Percentiles rank a stretch among this genome's conserved stretches.
Conservation (phyloP, 2,329 filamentous ascomycete species). For the Clonostachys rosea region DNA sequence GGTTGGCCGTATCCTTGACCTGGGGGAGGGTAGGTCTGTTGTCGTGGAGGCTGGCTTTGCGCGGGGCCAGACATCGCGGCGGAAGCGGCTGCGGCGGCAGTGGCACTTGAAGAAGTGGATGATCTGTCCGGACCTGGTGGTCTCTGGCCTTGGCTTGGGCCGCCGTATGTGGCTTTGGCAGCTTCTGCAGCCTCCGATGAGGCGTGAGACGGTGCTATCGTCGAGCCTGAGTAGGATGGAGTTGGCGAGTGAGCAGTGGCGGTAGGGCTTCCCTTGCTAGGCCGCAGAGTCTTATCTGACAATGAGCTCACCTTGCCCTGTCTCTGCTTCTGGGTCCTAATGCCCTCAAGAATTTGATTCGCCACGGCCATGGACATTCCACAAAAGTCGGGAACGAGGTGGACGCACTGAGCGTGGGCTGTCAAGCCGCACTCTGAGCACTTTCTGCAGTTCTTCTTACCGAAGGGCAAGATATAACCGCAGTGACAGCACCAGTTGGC, state of each 20-base stretch:
- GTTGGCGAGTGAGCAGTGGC: constrained; percentile 29
- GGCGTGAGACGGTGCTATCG: constrained; percentile 8
- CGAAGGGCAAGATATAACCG: constrained; percentile 90
- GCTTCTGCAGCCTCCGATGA: constrained; percentile 54
- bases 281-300: constrained; percentile 63
- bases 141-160: constrained; percentile 46
- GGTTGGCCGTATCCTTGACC: no score
- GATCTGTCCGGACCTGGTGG: constrained; percentile 41
- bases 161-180: constrained; percentile 58
- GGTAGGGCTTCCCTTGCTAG: constrained; percentile 38
- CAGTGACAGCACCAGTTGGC: constrained; percentile 99
- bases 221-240: constrained; percentile 25
- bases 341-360: constrained; percentile 86
- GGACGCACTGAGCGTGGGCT: constrained; percentile 85
- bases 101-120: constrained; percentile 45
- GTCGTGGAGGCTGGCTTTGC: constrained; percentile 23
- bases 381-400: constrained; percentile 97
- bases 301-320: constrained; percentile 55
- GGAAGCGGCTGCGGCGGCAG: constrained; percentile 52
- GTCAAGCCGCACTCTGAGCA: constrained; percentile 92
- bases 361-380: constrained; percentile 98
- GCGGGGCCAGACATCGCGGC: constrained; percentile 45
- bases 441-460: constrained; percentile 90
- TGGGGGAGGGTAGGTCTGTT: constrained; percentile 3
- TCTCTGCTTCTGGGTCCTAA: constrained; percentile 70